Evolutionary conservation across 345 rosid species (phyloP), one percentile per base, ranked within the genome.

Genomic region (Reutealis trisperma): DNA sequence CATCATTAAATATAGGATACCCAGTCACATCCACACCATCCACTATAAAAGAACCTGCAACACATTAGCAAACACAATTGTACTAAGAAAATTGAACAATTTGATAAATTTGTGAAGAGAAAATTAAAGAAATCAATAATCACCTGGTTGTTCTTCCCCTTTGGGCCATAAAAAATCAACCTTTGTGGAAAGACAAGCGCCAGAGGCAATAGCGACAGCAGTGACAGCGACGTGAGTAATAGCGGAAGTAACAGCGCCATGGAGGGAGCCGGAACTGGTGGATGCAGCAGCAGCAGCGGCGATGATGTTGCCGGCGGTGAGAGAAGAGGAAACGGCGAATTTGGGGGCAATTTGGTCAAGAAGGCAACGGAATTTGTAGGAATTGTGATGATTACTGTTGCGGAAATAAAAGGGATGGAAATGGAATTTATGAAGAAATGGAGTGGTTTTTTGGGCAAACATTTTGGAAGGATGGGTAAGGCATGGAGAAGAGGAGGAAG

Each of bases 81-180:
- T 10, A 5, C 32, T 45, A 8, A 2, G 9, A 37, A 27, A 1
- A 37, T 4, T 12, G 16, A 51, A 51, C 16, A 14, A 51, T 2
- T 47, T 47, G 55, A n/a, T 4, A 0, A 51, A 51, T 6, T 54
- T 47, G 10, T 47, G 14, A 47, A 12, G 51, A 47, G 51, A 47
- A 47, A 47, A 47, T 37, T 37, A 37, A 37, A 37, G 41, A 37
- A 37, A 0, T 37, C 1, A 54, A 58, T 1, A 25, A 32, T 19
- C 21, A 90, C 90, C 90, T 27, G 91, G 90, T 52, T 86, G 93
- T 58, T 89, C 95, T 63, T 88, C 87, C 47, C 78, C 64, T 79
- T 89, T 89, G 44, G 95, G 95, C 95, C 91, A 91, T 41, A 91
- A 75, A 81, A 89, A 91, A 54, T 89, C 91, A 34, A 89, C 90